These are phyloP conservation scores for Mycena polygramma DNA, from an alignment of 768 basidiomycete species.

Conservation along the genomic window DNA sequence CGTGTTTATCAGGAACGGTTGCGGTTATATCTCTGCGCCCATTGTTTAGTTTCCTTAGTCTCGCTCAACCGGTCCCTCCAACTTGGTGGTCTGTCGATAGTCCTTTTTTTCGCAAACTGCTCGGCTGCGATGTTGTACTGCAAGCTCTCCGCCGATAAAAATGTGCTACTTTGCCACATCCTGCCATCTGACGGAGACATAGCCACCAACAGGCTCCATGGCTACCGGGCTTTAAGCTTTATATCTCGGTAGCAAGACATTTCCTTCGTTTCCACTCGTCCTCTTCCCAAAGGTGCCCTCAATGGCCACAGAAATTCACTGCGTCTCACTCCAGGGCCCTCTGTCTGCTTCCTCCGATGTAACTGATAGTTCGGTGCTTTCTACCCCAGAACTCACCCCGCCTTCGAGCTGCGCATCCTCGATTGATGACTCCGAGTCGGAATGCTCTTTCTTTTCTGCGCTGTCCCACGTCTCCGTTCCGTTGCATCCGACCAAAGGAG, in stretches of 20 bases:
- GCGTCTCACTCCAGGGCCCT: conserved; percentile 19
- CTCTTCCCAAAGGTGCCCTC: neutral
- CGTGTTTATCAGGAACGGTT: too few species aligned
- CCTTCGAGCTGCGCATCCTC: conserved; percentile 25
- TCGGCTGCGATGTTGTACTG: too few species aligned
- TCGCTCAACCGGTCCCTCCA: too few species aligned
- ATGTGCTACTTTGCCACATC: too few species aligned
- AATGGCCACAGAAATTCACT: conserved; percentile 22
- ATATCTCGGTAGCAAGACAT: too few species aligned
- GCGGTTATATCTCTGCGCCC: too few species aligned
- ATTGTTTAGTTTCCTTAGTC: too few species aligned
- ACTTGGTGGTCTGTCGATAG: too few species aligned
- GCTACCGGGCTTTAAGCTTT: conserved; percentile 15
- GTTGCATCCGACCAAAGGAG: neutral
- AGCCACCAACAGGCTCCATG: neutral
- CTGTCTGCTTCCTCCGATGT: neutral
- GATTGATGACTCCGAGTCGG: conserved; percentile 19
- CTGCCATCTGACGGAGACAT: neutral
- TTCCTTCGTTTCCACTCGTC: neutral
- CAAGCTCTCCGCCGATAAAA: too few species aligned
- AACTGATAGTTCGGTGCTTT: conserved; percentile 3
- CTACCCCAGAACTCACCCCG: conserved; percentile 29
- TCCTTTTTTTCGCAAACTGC: too few species aligned
- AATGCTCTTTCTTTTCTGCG: conserved; percentile 24
- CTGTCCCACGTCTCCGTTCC: neutral